Evolutionary conservation across 2,329 filamentous ascomycete genomes (phyloP).

Genomic region (Fusarium sp.): DNA sequence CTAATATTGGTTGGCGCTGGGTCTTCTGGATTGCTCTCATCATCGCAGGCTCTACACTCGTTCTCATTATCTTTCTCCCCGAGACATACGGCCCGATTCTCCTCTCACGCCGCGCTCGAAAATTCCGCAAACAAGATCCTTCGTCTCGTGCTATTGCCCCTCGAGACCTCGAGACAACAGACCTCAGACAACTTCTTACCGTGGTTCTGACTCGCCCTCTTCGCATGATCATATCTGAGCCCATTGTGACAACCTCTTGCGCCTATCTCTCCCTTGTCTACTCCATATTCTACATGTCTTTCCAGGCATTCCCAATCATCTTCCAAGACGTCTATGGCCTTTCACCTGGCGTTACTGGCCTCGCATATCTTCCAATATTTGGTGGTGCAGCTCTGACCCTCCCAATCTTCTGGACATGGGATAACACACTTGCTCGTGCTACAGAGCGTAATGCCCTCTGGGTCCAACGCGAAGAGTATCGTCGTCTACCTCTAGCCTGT

Average conservation of each 20-base stretch:
- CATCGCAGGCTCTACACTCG: conserved; percentile 68
- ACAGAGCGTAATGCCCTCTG: conserved; percentile 61
- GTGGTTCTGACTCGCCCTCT: conserved; percentile 77
- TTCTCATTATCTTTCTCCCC: conserved; percentile 69
- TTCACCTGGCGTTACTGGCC: conserved; percentile 69
- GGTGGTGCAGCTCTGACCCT: conserved; percentile 68
- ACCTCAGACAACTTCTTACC: conserved; percentile 67
- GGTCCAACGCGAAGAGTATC: conserved; percentile 70
- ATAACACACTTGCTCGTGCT: conserved; percentile 64
- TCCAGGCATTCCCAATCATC: conserved; percentile 78
- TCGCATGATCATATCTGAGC: conserved; percentile 76
- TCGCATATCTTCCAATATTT: conserved; percentile 75
- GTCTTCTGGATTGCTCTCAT: conserved; percentile 76
- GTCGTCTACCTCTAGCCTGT: conserved; percentile 76
- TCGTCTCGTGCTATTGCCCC: conserved; percentile 63
- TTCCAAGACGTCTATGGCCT: conserved; percentile 72
- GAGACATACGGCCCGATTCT: conserved; percentile 71
- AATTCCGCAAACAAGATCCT: conserved; percentile 64
- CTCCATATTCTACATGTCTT: conserved; percentile 74
- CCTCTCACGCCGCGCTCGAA: conserved; percentile 63
- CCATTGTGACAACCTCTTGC: conserved; percentile 76
- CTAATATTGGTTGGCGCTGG: conserved; percentile 73
- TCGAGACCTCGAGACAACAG: conserved; percentile 68
- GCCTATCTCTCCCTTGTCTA: conserved; percentile 77
- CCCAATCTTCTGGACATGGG: conserved; percentile 72